A percentile compares a stretch with the other conserved stretches of the same genome.
These are phyloP conservation scores for Penicillium subrubescens DNA, from an alignment of 495 filamentous ascomycete species.

Conservation along the genomic window DNA sequence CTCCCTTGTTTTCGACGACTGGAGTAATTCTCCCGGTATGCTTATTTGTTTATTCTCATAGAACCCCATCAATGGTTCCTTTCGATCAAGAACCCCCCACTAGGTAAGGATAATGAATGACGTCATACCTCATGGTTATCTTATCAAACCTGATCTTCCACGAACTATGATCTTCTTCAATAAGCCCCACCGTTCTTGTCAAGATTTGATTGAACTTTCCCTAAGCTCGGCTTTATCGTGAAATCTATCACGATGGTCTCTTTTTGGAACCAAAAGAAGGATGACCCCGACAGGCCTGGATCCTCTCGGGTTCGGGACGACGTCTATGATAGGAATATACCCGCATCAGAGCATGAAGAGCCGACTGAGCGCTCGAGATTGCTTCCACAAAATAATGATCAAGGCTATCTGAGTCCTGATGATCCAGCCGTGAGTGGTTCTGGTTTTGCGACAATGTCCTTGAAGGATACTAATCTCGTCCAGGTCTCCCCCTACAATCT, in stretches of 20 bases:
- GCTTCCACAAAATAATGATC: slow-evolving; percentile 58
- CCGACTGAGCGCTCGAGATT: slow-evolving; percentile 77
- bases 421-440: slow-evolving; percentile 73
- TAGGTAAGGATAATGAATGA: not conserved
- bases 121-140: not conserved
- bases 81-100: not conserved
- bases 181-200: not conserved
- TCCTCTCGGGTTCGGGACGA: slow-evolving; percentile 22
- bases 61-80: not conserved
- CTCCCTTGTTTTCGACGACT: no score
- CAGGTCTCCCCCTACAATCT: slow-evolving; percentile 95
- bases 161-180: not conserved
- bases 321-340: slow-evolving; percentile 19
- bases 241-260: slow-evolving; percentile 41
- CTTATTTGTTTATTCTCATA: not conserved
- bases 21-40: no score
- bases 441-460: not conserved
- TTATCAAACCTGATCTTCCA: not conserved
- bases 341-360: slow-evolving; percentile 20
- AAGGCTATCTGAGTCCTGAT: slow-evolving; percentile 81
- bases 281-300: slow-evolving; percentile 34
- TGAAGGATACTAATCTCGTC: not conserved
- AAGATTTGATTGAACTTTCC: not conserved
- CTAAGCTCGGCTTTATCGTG: not conserved
- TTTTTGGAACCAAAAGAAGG: slow-evolving; percentile 54